phyloP scores from a whole-genome alignment of 805 yeast species.

The Blastobotrys chiropterorum region DNA sequence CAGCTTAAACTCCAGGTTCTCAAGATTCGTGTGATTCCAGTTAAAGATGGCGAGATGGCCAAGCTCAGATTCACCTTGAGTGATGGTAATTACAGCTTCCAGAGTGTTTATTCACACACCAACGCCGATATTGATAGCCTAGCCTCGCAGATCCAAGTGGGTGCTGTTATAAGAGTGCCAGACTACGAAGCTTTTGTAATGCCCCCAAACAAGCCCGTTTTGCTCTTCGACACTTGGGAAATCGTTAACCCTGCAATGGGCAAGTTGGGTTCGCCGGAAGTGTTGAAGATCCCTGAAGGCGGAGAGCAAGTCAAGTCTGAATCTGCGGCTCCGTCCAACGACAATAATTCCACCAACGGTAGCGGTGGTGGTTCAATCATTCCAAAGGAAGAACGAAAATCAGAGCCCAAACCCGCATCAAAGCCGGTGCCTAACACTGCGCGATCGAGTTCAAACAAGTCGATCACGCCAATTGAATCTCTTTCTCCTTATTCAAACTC shows the following conservation, averaged over 20 bases:
- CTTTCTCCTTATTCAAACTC: conserved; percentile 84
- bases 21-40: conserved; percentile 7
- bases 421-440: conserved; percentile 2
- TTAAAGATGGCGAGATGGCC: conserved; percentile 2
- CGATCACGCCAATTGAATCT: conserved; percentile 69
- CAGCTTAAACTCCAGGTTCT: conserved; percentile 6
- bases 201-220: neutral
- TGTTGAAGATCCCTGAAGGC: neutral
- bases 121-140: conserved; percentile 1
- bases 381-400: neutral
- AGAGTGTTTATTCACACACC: conserved; percentile 1
- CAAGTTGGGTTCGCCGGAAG: neutral
- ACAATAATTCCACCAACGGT: neutral
- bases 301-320: no score
- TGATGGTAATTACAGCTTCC: conserved; percentile 5
- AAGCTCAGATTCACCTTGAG: conserved; percentile 6
- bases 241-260: neutral
- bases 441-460: neutral
- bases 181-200: conserved; percentile 6
- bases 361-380: neutral
- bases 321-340: no score
- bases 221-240: neutral
- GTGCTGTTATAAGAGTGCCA: conserved; percentile 1
- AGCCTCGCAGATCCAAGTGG: conserved; percentile 5
- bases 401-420: neutral